Base-by-base conservation (phyloP, 108 stramenopile genomes). In the Conticribra guillardii region DNA sequence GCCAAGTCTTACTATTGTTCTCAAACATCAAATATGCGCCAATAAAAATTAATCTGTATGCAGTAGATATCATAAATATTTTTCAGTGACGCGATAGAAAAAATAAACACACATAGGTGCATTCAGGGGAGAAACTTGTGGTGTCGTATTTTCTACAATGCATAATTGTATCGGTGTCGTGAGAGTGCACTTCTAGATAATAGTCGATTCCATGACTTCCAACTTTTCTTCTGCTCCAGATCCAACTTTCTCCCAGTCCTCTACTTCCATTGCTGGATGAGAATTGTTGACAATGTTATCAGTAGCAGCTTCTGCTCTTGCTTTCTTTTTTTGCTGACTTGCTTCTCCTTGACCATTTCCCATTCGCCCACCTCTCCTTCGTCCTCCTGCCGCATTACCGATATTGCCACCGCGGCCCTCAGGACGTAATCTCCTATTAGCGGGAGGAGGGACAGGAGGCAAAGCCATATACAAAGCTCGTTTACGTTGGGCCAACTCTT, bases 401-500 rank as follows among this genome's bases (percentile, higher is more conserved):
- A 41, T 41, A n/a, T n/a, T 28, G 37, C 37, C 37, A 9, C 37
- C 37, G 37, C 11, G 11, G 5, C 37, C 11, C 11, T 9, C 37
- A 5, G 37, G 11, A 41, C 5, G 37, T 9, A 41, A 41, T 45
- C 47, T 61, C 60, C 47, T 49, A 26, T 27, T 18, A 1, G 28
- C 11, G 8, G 83, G 66, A 49, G 85, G 81, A 23, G 87, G 87
- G 41, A 80, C 65, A 17, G 76, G 69, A 15, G 87, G 88, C 37
- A 89, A 34, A 44, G 88, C 81, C 9, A 51, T n/a, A 66, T 73
- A 89, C 29, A 89, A 60, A 8, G 84, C 84, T 21, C 82, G 65
- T 60, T 87, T 89, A 28, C 88, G 82, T 33, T 79, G 52, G 7
- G 61, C 55, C 11, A 87, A 22, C 41, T 79, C 78, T 30, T 81